Conservation (phyloP, 345 rosid genomes). For the Capsella bursapastoris region DNA sequence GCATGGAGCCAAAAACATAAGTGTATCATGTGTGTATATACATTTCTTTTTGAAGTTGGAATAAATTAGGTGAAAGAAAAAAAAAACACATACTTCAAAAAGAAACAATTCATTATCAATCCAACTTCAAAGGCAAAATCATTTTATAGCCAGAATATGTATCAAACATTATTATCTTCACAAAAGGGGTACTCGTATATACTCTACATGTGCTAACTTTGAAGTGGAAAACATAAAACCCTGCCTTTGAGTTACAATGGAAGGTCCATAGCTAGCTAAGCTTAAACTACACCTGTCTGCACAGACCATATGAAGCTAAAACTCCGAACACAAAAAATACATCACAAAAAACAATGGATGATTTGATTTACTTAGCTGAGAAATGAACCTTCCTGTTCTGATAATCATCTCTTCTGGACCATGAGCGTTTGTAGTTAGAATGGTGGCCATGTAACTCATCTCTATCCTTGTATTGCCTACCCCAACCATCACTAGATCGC, state of each 20-base stretch:
- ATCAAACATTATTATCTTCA: conserved; percentile 4
- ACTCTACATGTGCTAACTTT: conserved; percentile 17
- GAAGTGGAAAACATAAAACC: conserved; percentile 9
- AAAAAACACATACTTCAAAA: conserved; percentile 1
- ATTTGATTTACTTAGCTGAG: conserved; percentile 36
- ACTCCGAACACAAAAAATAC: neutral
- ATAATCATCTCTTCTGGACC: conserved; percentile 48
- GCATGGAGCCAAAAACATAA: conserved; percentile 35
- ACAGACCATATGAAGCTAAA: neutral
- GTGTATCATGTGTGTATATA: conserved; percentile 35
- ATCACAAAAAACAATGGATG: conserved; percentile 9
- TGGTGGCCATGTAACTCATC: conserved; percentile 50
- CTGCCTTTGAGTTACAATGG: conserved; percentile 5
- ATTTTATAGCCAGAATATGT: neutral
- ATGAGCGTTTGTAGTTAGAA: conserved; percentile 48
- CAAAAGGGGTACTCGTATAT: conserved; percentile 16
- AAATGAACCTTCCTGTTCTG: conserved; percentile 57
- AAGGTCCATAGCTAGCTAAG: neutral
- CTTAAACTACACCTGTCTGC: neutral
- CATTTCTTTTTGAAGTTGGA: conserved; percentile 31
- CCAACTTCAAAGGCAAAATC: conserved; percentile 16
- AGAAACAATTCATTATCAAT: conserved; percentile 28
- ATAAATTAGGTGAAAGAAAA: conserved; percentile 21
- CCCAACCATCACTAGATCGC: conserved; percentile 46
- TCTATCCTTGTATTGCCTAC: conserved; percentile 53